Evolutionary conservation across 805 yeast genomes (phyloP), one percentile per base, ranked within the genome.

Genomic region (Metschnikowia lunata): DNA sequence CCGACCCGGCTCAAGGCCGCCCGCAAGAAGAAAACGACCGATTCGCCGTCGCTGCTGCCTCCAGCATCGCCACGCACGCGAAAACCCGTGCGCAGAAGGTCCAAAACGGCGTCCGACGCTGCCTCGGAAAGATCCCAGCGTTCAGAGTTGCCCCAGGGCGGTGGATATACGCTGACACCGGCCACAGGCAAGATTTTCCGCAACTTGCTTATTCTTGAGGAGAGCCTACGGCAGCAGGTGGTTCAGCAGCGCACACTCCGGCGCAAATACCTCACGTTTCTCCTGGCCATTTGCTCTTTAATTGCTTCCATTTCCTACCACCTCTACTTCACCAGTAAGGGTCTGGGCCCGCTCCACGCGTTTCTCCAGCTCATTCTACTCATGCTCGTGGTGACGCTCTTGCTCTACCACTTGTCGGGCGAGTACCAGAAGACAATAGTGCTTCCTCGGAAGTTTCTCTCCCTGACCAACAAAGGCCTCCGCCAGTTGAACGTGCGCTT

Each of bases 351-450:
- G 8, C 50, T 49, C n/a, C 63, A 70, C 46, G 72, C 68, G 47
- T 57, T 58, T 35, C 67, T 66, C 47, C 79, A 81, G 58, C 79
- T 87, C 39, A 58, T 80, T 11, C 74, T 86, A 4, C 68, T 83
- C 13, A 82, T 83, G 40, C 74, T 79, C 14, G 53, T 77, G 27
- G 79, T 90, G 14, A 85, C 96, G 0, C 65, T 89, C 44, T 74
- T 80, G 26, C 69, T 91, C 35, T 91, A 88, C 64, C 89, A 85
- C 57, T 64, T 91, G 30, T 83, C 95, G 23, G 99, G 99, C 1
- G 93, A 89, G 65, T 93, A 91, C 63, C 79, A 78, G 46, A 78
- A 93, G 48, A 88, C 96, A 0, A 86, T 91, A 43, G 83, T 86
- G 12, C 69, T 82, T 34, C 96, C 97, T 1, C 76, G 95, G 48